A percentile compares a stretch with the other conserved stretches of the same genome.
phyloP scores from a whole-genome alignment of 2,329 filamentous ascomycete genomes.

The Diaporthe eres region DNA sequence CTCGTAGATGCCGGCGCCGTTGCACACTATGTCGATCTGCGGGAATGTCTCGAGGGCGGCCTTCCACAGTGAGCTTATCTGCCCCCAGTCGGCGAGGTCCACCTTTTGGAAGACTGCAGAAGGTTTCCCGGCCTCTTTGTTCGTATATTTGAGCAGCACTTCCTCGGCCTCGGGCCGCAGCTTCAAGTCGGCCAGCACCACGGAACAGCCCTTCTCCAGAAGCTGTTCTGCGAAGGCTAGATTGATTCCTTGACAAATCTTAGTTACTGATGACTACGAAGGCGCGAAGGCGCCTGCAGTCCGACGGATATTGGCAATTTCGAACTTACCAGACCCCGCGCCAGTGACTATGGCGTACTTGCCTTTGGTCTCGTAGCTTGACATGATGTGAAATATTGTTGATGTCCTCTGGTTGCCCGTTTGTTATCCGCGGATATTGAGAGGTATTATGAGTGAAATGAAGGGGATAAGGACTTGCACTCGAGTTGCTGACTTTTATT shows the following conservation, averaged over 20 bases:
- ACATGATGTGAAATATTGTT: background rate
- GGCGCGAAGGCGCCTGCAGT: too few relatives aligned
- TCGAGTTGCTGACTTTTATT: background rate
- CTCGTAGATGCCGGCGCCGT: slow-evolving; percentile 47
- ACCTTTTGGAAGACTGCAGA: slow-evolving; percentile 54
- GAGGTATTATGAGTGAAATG: background rate
- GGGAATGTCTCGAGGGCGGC: slow-evolving; percentile 39
- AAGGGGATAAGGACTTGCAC: background rate
- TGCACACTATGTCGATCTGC: slow-evolving; percentile 42
- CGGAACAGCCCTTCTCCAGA: slow-evolving; percentile 53
- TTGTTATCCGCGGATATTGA: background rate
- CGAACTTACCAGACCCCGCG: slow-evolving; percentile 47
- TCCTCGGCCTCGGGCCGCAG: slow-evolving; percentile 53
- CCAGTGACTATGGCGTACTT: slow-evolving; percentile 53
- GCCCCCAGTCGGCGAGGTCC: slow-evolving; percentile 54
- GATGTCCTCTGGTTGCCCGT: background rate
- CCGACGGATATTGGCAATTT: background rate
- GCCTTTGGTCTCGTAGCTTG: slow-evolving; percentile 25
- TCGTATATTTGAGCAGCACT: slow-evolving; percentile 51
- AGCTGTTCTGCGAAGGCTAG: slow-evolving; percentile 53
- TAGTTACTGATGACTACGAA: background rate
- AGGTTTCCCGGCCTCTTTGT: slow-evolving; percentile 43
- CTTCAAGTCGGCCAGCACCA: slow-evolving; percentile 54
- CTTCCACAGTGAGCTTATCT: slow-evolving; percentile 48
- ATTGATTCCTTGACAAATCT: slow-evolving; percentile 51